Conservation (phyloP, 495 filamentous ascomycete genomes). For the Tuber melanosporum region DNA sequence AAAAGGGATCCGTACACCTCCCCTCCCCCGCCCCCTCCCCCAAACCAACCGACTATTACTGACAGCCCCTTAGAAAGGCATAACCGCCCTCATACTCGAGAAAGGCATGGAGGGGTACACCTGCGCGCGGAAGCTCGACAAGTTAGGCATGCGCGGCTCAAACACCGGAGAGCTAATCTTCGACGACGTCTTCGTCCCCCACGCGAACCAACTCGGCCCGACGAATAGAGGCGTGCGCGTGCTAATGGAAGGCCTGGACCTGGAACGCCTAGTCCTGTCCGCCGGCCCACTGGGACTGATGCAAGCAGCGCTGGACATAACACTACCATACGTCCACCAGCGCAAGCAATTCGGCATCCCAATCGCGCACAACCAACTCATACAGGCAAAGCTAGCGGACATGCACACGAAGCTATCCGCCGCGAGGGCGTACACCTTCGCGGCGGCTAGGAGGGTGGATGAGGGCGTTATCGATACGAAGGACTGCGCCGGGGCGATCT, state of each 20-base stretch:
- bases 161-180: conserved; percentile 96
- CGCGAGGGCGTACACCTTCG: conserved; percentile 69
- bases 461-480: conserved; percentile 67
- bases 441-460: conserved; percentile 69
- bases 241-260: conserved; percentile 91
- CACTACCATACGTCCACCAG: conserved; percentile 81
- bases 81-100: conserved; percentile 89
- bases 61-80: conserved; percentile 57
- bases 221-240: conserved; percentile 79
- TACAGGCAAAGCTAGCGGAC: conserved; percentile 89
- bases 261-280: conserved; percentile 86
- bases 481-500: conserved; percentile 89
- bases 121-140: conserved; percentile 86
- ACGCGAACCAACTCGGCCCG: conserved; percentile 69
- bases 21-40: too few relatives aligned
- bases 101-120: conserved; percentile 64
- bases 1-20: conserved; percentile 51
- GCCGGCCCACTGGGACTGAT: conserved; percentile 91
- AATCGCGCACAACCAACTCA: conserved; percentile 85
- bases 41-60: background rate
- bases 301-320: conserved; percentile 82
- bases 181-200: conserved; percentile 84
- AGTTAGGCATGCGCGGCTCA: conserved; percentile 93
- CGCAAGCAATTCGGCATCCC: conserved; percentile 83
- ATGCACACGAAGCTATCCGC: conserved; percentile 94